Percentiles rank a stretch among this genome's conserved stretches.
Conservation (phyloP, 352 stramenopile species). For the Globisporangium megalacanthum region DNA sequence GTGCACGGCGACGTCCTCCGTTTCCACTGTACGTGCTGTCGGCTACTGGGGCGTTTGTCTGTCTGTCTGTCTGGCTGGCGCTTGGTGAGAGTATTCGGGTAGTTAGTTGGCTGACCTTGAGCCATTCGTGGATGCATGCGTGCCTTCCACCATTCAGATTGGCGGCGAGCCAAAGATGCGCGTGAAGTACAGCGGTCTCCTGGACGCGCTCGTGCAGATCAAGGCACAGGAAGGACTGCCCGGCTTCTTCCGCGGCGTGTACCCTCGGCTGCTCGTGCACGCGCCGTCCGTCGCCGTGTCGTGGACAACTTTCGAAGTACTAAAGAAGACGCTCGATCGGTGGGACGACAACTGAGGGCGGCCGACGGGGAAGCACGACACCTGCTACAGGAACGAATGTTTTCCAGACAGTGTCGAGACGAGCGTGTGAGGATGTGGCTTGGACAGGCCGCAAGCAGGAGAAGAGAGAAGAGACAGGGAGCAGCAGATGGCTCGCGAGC, state of each 20-base stretch:
- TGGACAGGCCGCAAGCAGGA: slow-evolving; percentile 10
- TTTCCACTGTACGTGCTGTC: slow-evolving; percentile 24
- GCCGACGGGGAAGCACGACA: no score
- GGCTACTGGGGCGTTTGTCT: no score
- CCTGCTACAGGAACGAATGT: no score
- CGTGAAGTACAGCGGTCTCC: slow-evolving; percentile 64
- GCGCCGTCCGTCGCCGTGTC: slow-evolving; percentile 97
- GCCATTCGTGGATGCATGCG: background rate
- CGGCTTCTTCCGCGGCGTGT: slow-evolving; percentile 95
- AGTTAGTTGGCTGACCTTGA: background rate
- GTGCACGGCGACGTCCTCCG: slow-evolving; percentile 43
- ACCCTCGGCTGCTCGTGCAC: slow-evolving; percentile 93
- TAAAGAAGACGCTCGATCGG: slow-evolving; percentile 81
- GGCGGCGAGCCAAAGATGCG: slow-evolving; percentile 44
- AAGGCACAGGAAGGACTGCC: slow-evolving; percentile 89
- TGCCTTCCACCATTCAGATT: slow-evolving; percentile 10
- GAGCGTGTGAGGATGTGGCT: slow-evolving; percentile 5
- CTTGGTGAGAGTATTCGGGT: background rate
- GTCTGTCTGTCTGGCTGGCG: background rate
- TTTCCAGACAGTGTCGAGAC: background rate
- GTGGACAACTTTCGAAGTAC: slow-evolving; percentile 99
- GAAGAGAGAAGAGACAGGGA: slow-evolving; percentile 7
- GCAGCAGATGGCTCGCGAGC: slow-evolving; percentile 1
- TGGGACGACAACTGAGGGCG: slow-evolving; percentile 19
- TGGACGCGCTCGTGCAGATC: slow-evolving; percentile 85